Base-by-base conservation (phyloP, 306 rosid species). In the Mimosa pudica region DNA sequence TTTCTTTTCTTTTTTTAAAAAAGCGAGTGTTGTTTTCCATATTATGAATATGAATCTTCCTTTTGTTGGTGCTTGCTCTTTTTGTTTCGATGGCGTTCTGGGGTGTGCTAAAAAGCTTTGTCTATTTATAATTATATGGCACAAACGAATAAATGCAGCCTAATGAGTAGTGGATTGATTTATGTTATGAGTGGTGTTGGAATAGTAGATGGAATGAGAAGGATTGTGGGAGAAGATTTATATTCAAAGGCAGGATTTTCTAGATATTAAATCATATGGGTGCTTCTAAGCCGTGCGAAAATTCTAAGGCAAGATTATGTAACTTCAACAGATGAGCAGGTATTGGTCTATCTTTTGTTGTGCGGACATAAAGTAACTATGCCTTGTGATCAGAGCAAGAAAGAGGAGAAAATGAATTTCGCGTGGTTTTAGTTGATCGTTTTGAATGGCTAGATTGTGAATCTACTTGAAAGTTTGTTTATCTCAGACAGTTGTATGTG, bases 11-110 rank as follows among this genome's bases (percentile, higher is more conserved):
- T 77, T 79, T 76, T 57, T 64, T 79, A 70, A 55, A 65, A 55
- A 65, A 67, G 70, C 54, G 87, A 78, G 92, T 89, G 89, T 89
- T 87, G 92, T 90, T 92, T 89, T 84, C 87, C 95, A 75, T 92
- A 83, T 87, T 77, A 84, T 85, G 91, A 85, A 87, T 88, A 90
- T 84, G 30, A 24, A 24, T 24, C 30, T 82, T 79, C 70, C 83
- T 85, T 71, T 79, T 77, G 79, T 81, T 85, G 89, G 86, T 89
- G 89, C 89, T 82, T 85, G 73, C 46, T 65, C 84, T 77, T 86
- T 47, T 88, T 71, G 81, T 73, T 89, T 91, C 61, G 84, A 80
- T 79, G 83, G 92, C 83, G 88, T 75, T 77, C 75, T 80, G 87
- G 83, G 77, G 81, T 84, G 91, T 79, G 75, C 69, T 60, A 18